A percentile compares a stretch with the other conserved stretches of the same genome.
These are phyloP conservation scores for Diaporthe ampelina DNA, from an alignment of 2,329 filamentous ascomycete species.

Conservation along the genomic window DNA sequence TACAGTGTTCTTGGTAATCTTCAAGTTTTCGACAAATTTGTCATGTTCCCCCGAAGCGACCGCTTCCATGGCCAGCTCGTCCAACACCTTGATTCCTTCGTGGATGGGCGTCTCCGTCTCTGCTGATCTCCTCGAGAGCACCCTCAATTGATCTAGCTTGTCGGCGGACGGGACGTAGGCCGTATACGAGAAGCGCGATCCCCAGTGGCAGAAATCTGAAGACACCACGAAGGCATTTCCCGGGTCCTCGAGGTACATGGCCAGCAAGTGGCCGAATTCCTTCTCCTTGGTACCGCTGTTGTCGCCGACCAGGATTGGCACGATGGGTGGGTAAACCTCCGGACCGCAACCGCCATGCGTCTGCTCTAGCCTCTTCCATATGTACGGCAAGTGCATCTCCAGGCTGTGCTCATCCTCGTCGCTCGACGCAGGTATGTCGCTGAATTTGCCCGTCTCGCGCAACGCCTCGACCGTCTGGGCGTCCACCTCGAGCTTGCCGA, in stretches of 20 bases:
- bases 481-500: slow-evolving; percentile 79
- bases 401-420: slow-evolving; percentile 93
- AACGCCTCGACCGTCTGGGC: slow-evolving; percentile 65
- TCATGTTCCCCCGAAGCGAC: slow-evolving; percentile 83
- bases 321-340: slow-evolving; percentile 75
- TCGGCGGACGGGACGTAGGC: slow-evolving; percentile 74
- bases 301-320: slow-evolving; percentile 89
- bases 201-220: slow-evolving; percentile 99
- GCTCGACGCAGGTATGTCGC: slow-evolving; percentile 72
- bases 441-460: slow-evolving; percentile 66
- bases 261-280: slow-evolving; percentile 77
- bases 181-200: slow-evolving; percentile 84
- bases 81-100: slow-evolving; percentile 85
- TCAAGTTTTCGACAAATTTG: slow-evolving; percentile 77
- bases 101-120: slow-evolving; percentile 73
- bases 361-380: slow-evolving; percentile 80
- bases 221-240: slow-evolving; percentile 88
- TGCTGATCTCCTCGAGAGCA: slow-evolving; percentile 49
- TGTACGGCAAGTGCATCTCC: slow-evolving; percentile 96
- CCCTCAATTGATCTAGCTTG: slow-evolving; percentile 56
- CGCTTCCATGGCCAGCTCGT: slow-evolving; percentile 86
- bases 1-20: slow-evolving; percentile 87
- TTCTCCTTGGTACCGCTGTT: slow-evolving; percentile 77
- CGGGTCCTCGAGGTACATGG: slow-evolving; percentile 82
- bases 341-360: slow-evolving; percentile 57